Base-by-base conservation (phyloP, 345 rosid species). In the Erysimum cheiranthoides region DNA sequence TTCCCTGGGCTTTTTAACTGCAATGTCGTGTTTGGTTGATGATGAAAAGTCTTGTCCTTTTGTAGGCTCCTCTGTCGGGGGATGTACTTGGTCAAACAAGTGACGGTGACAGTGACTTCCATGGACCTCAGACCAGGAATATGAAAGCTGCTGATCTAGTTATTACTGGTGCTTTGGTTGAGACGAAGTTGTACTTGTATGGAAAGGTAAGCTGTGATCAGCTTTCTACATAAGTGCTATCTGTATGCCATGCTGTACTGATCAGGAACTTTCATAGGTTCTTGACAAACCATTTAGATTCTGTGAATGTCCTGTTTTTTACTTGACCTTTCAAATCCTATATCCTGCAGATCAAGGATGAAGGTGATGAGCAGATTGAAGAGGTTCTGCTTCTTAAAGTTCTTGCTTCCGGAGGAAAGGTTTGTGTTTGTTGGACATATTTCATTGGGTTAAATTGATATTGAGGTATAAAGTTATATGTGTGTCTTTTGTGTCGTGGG, bases 321-420 rank as follows among this genome's bases (percentile, higher is more conserved):
- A 16, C 54, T 71, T 68, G 61, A 63, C 46, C 47, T 51, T 46
- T 57, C 27, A 49, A 60, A 18, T 77, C 30, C 11, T 70, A 66
- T 74, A 46, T 78, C 72, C 25, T 59, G 78, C 85, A 91, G 98
- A 81, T 73, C 75, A 86, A 80, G 34, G 88, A 82, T 61, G 79
- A 67, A 40, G 70, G 74, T 60, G 86, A 79, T 18, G 77, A 80
- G 73, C 68, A 80, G 83, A 71, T 27, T 70, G 94, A 87, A 78
- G 98, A 93, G 86, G 81, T 63, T 52, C 77, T 89, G 49, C 85
- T 93, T 83, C 81, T 91, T 59, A 88, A 93, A 82, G 85, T 91
- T 81, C 90, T 85, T 83, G 96, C 96, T 75, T 79, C 85, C 49
- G 97, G 98, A 51, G 98, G 91, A 85, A 91, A 93, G 98, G 98